Percentiles rank a stretch among this genome's conserved stretches.
Evolutionary conservation across 768 basidiomycete species (phyloP).

Genomic region (Clitopilus hobsonii): DNA sequence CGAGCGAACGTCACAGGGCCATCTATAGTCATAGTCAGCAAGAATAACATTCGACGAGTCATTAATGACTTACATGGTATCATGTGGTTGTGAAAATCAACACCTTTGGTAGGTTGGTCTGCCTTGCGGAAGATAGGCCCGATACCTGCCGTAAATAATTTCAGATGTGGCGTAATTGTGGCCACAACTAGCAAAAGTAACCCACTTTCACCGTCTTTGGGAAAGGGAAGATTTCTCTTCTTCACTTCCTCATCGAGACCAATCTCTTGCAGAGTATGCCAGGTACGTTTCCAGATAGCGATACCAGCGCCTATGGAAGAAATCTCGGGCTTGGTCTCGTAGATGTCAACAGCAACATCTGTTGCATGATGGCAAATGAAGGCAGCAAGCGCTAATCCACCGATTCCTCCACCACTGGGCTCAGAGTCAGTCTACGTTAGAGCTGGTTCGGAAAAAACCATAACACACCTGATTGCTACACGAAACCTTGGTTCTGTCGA

Average conservation of each 20-base stretch:
- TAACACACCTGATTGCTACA: slow-evolving; percentile 9
- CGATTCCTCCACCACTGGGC: slow-evolving; percentile 26
- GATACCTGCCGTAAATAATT: slow-evolving; percentile 5
- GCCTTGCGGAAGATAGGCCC: slow-evolving; percentile 22
- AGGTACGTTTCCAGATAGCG: slow-evolving; percentile 34
- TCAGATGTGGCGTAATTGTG: neutral
- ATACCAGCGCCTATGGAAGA: slow-evolving; percentile 36
- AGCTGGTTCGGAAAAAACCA: neutral
- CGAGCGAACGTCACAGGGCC: slow-evolving; percentile 18
- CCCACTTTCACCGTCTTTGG: slow-evolving; percentile 21
- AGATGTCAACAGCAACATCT: slow-evolving; percentile 28
- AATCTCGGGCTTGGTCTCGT: slow-evolving; percentile 36
- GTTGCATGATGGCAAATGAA: slow-evolving; percentile 25
- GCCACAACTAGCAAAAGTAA: neutral
- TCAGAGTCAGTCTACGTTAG: neutral
- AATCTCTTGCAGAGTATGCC: slow-evolving; percentile 32
- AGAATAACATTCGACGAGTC: neutral
- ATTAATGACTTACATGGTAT: slow-evolving; percentile 17
- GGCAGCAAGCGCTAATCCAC: slow-evolving; percentile 33
- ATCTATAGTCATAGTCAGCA: slow-evolving; percentile 6
- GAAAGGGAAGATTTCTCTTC: slow-evolving; percentile 15
- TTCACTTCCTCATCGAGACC: slow-evolving; percentile 25
- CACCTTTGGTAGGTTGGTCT: slow-evolving; percentile 15
- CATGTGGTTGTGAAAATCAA: slow-evolving; percentile 20
- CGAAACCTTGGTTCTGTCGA: slow-evolving; percentile 4